These are phyloP conservation scores for Yamadazyma triangularis DNA, from an alignment of 1,139 yeast species.

Conservation along the genomic window DNA sequence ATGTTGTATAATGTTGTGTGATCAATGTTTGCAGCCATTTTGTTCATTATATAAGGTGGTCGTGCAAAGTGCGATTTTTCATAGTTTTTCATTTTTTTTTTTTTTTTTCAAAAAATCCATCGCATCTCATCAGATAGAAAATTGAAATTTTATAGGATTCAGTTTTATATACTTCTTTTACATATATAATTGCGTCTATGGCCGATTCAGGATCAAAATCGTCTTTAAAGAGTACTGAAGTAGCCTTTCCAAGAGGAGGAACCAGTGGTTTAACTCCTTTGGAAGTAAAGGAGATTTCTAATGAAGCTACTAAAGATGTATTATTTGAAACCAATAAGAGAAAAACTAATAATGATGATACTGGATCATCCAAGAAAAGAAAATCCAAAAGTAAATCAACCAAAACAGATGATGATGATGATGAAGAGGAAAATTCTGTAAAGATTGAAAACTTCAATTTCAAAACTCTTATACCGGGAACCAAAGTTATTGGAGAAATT, in stretches of 20 bases:
- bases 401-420: slow-evolving; percentile 22
- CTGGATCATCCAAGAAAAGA: slow-evolving; percentile 24
- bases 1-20: too few relatives aligned
- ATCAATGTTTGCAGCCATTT: too few relatives aligned
- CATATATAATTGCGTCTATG: not conserved
- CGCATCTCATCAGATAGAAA: too few relatives aligned
- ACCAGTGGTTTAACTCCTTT: slow-evolving; percentile 78
- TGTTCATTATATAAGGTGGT: too few relatives aligned
- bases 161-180: too few relatives aligned
- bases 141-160: too few relatives aligned
- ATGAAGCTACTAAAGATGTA: slow-evolving; percentile 87
- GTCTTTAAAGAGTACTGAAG: slow-evolving; percentile 45
- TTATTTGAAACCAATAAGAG: slow-evolving; percentile 53
- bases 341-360: slow-evolving; percentile 21
- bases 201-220: slow-evolving; percentile 3
- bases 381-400: slow-evolving; percentile 34
- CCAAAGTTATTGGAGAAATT: slow-evolving; percentile 74
- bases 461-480: slow-evolving; percentile 63
- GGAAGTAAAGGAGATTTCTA: slow-evolving; percentile 88
- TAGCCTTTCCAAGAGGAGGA: slow-evolving; percentile 96
- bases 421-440: slow-evolving; percentile 23
- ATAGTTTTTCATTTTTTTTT: too few relatives aligned
- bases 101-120: too few relatives aligned
- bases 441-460: slow-evolving; percentile 59
- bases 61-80: too few relatives aligned